Conservation (phyloP, 2,329 filamentous ascomycete genomes). For the Fusarium citri region DNA sequence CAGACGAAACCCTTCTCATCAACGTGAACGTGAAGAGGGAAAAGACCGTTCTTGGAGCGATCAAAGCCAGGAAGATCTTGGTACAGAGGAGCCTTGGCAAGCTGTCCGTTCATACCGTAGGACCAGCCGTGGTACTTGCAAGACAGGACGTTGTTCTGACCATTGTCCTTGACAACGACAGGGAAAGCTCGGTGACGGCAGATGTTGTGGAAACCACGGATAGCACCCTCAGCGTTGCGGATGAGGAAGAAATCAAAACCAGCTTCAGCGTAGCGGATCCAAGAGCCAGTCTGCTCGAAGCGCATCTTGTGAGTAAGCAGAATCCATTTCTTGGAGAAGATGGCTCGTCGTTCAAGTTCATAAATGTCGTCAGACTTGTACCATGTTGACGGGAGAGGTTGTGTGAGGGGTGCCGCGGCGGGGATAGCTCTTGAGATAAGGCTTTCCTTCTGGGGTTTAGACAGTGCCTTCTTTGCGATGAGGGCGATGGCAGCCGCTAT, state of each 20-base stretch:
- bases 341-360: conserved; percentile 65
- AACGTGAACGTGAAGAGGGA: conserved; percentile 65
- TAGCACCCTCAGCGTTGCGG: conserved; percentile 63
- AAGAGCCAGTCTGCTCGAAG: conserved; percentile 65
- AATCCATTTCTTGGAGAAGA: conserved; percentile 68
- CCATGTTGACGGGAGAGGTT: conserved; percentile 53
- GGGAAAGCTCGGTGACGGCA: conserved; percentile 71
- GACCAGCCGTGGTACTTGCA: conserved; percentile 74
- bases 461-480: conserved; percentile 6
- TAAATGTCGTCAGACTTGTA: conserved; percentile 65
- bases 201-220: conserved; percentile 71
- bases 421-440: conserved; percentile 26
- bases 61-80: conserved; percentile 67
- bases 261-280: conserved; percentile 64
- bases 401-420: conserved; percentile 22
- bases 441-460: conserved; percentile 26
- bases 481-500: conserved; percentile 12
- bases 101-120: conserved; percentile 67
- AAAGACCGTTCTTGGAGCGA: conserved; percentile 64
- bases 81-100: conserved; percentile 71
- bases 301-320: conserved; percentile 65
- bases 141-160: conserved; percentile 63
- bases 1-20: conserved; percentile 67
- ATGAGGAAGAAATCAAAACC: conserved; percentile 67
- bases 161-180: conserved; percentile 62